Base-by-base conservation (phyloP, 495 filamentous ascomycete genomes). In the Cairneyella variabilis region DNA sequence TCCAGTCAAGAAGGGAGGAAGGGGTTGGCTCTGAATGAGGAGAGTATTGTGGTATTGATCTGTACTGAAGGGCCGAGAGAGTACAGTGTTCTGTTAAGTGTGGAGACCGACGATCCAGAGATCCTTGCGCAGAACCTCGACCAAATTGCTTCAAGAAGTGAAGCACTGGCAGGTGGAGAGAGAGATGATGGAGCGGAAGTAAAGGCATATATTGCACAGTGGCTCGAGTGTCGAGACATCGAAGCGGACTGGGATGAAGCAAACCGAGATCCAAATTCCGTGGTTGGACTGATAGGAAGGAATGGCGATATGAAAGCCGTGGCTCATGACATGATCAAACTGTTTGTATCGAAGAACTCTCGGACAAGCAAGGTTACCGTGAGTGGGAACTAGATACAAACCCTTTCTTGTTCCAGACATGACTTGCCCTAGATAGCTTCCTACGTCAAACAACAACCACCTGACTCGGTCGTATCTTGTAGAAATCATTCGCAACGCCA, bases 31-130 rank as follows among this genome's bases (percentile, higher is more conserved):
- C 30, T 58, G 18, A 23, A 44, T 14, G 38, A 59, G 14, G 64
- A 79, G 18, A 70, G 76, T 3, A 70, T 79, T 12, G 71, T 83
- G 0, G 70, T 86, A 26, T 59, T 78, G 20, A 60, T 79, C 11
- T 71, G 69, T 55, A 79, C 76, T 0, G 76, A 79, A 61, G 76
- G 75, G 5, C 22, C 17, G 6, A n/a, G 49, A 2, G 37, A n/a
- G 1, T 58, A 58, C 39, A 18, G 20, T 4, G n/a, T 47, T 21
- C 55, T 43, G 11, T 16, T 10, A 28, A 12, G 17, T 1, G 48
- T 40, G 18, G 21, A 6, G 17, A n/a, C 20, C 8, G 3, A n/a
- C 3, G 18, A 51, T 9, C 20, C 30, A 10, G n/a, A 20, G 3
- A 5, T 20, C 14, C 14, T 51, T 11, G 21, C 48, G 1, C 36